These are phyloP conservation scores for Ogataea pignaliae DNA, from an alignment of 805 yeast species.

Conservation along the genomic window DNA sequence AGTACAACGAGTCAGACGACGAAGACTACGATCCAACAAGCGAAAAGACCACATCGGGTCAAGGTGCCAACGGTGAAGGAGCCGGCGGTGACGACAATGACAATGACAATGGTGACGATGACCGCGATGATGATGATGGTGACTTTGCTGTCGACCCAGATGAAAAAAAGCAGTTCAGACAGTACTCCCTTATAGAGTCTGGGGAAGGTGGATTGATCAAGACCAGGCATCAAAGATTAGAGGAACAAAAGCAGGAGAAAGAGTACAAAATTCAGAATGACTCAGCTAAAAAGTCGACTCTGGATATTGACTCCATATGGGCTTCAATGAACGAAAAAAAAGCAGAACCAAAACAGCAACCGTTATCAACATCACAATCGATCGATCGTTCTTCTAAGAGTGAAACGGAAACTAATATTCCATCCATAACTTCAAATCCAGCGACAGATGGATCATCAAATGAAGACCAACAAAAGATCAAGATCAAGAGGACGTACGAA, in stretches of 20 bases:
- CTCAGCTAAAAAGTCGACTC: slow-evolving; percentile 19
- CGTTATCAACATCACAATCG: too few relatives aligned
- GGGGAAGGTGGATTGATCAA: slow-evolving; percentile 59
- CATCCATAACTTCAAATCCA: background rate
- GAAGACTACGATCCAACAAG: slow-evolving; percentile 48
- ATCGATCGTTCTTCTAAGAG: too few relatives aligned
- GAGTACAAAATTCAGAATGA: slow-evolving; percentile 16
- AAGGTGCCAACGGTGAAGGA: slow-evolving; percentile 1
- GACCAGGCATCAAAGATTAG: slow-evolving; percentile 59
- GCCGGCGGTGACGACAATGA: slow-evolving; percentile 3
- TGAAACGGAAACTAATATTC: too few relatives aligned
- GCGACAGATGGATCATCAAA: background rate
- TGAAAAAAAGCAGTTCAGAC: slow-evolving; percentile 19
- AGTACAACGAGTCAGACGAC: slow-evolving; percentile 52
- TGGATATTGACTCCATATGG: slow-evolving; percentile 54
- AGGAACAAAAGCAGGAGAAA: slow-evolving; percentile 32
- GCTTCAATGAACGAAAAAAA: slow-evolving; percentile 39
- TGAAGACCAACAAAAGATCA: slow-evolving; percentile 42
- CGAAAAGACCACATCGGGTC: background rate
- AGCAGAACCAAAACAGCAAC: background rate
- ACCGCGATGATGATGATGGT: slow-evolving; percentile 34
- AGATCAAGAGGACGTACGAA: slow-evolving; percentile 72
- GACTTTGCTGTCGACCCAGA: slow-evolving; percentile 30
- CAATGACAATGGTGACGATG: slow-evolving; percentile 22
- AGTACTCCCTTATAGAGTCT: slow-evolving; percentile 53